Evolutionary conservation across 1,139 yeast species (phyloP), one percentile per base, ranked within the genome.

Genomic region (Hyphopichia fennica): DNA sequence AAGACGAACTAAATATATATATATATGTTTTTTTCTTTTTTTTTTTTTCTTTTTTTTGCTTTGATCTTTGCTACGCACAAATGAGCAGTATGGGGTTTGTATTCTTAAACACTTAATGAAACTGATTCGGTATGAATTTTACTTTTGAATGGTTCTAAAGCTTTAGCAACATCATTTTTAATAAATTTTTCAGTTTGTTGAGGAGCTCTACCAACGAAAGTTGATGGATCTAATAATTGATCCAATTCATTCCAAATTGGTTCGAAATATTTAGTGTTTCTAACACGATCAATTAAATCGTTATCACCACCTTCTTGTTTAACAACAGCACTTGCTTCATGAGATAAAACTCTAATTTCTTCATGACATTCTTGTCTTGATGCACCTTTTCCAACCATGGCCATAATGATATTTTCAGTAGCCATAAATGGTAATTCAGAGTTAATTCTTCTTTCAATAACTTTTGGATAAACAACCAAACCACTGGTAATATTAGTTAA

Each of bases 361-460:
- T 93, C 99, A 69, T 93, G 99, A 62, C 96, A 93, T 45, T 90
- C 96, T 76, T 93, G 99, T 79, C 99, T 87, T 22, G 96, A 90
- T 37, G 88, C 98, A 56, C 98, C 98, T 67, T 86, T 85, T 70
- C 90, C 96, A 46, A 93, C 99, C 97, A 93, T 93, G 44, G 99
- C 99, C 99, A 93, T 93, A 66, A 93, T 93, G 64, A 93, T 83
- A 71, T 93, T 93, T 72, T 93, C 99, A 42, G 99, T 93, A 52
- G 99, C 99, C 99, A 93, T 93, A 77, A 95, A 93, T 54, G 99
- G 99, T 60, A 93, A 79, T 70, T 95, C 99, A 41, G 96, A 79
- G 64, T 67, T 83, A 67, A 93, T 93, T 72, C 98, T 87, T 76
- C 98, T 87, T 73, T 87, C 96, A 61, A 93, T 93, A 55, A 93